Evolutionary conservation across 1,139 yeast genomes (phyloP), one percentile per base, ranked within the genome.

Genomic region (Pichia sp.): DNA sequence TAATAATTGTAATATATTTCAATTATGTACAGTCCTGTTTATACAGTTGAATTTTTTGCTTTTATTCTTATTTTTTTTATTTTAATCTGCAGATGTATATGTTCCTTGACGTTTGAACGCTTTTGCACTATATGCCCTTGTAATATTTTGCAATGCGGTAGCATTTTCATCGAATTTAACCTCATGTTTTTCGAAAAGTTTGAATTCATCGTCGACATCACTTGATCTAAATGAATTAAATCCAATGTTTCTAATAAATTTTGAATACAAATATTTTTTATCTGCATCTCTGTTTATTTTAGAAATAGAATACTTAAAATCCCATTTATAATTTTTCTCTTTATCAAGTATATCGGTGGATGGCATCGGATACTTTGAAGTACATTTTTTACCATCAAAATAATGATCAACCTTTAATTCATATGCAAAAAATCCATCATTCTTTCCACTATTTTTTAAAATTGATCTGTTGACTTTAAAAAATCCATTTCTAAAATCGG

Each of bases 121-220:
- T 49, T 64, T 67, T 24, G 58, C 62, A 28, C 73, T 67, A 50
- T 66, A 69, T 1, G 68, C 67, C 43, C 76, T 58, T 36, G 71
- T 52, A 1, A 58, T 48, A 32, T 56, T 53, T 40, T 68, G 67
- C 30, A 62, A 58, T 5, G 50, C 47, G 12, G 60, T 53, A 1
- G 64, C 64, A 12, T 57, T 57, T 11, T 46, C 48, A 39, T 62
- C 67, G 3, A 53, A 45, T 55, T 59, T 32, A 9, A 50, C 41
- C 8, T 41, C 34, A 51, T 59, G 16, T 16, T 39, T 42, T 49
- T 42, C 55, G 42, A 45, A 48, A 56, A 3, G 48, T 43, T 62
- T 28, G 52, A 34, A 27, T 36, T 50, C 37, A 25, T 25, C 30
- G 9, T 57, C 49, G 59, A 62, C n/a, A 46, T 49, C 30, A 55